Evolutionary conservation across 805 yeast species (phyloP).

Genomic region (Pichia gijzeniarum): DNA sequence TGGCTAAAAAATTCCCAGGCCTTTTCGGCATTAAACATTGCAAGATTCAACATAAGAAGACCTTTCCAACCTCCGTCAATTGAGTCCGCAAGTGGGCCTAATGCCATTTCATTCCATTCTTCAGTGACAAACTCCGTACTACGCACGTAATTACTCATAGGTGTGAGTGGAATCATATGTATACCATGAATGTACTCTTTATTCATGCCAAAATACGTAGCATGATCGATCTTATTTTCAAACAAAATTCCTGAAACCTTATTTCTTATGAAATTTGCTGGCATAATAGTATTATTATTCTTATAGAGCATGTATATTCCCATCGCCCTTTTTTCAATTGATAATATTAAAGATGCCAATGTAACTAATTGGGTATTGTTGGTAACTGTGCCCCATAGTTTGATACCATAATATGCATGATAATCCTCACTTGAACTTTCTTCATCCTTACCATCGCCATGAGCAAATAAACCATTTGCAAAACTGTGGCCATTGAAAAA

Average conservation of each 20-base stretch:
- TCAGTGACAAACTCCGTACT: constrained; percentile 41
- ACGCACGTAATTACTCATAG: constrained; percentile 52
- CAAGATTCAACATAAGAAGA: constrained; percentile 39
- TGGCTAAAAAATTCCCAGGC: constrained; percentile 39
- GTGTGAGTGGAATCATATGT: constrained; percentile 70
- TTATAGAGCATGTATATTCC: constrained; percentile 47
- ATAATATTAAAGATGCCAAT: constrained; percentile 53
- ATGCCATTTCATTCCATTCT: constrained; percentile 34
- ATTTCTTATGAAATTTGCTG: constrained; percentile 45
- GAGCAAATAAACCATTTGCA: constrained; percentile 61
- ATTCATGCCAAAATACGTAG: constrained; percentile 62
- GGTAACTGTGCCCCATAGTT: constrained; percentile 58
- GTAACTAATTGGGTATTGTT: constrained; percentile 47
- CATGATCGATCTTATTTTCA: constrained; percentile 67
- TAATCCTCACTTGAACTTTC: constrained; percentile 69
- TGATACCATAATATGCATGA: constrained; percentile 61
- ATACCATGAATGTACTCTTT: constrained; percentile 68
- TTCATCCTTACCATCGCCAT: constrained; percentile 66
- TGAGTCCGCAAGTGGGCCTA: constrained; percentile 31
- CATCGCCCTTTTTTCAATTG: constrained; percentile 49
- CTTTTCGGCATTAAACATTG: constrained; percentile 35
- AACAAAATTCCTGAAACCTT: constrained; percentile 64
- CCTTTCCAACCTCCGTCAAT: constrained; percentile 65
- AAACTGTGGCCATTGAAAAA: constrained; percentile 71
- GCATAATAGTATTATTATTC: constrained; percentile 44